Evolutionary conservation across 768 basidiomycete genomes (phyloP), one percentile per base, ranked within the genome.

Genomic region (Termitomyces sp.): DNA sequence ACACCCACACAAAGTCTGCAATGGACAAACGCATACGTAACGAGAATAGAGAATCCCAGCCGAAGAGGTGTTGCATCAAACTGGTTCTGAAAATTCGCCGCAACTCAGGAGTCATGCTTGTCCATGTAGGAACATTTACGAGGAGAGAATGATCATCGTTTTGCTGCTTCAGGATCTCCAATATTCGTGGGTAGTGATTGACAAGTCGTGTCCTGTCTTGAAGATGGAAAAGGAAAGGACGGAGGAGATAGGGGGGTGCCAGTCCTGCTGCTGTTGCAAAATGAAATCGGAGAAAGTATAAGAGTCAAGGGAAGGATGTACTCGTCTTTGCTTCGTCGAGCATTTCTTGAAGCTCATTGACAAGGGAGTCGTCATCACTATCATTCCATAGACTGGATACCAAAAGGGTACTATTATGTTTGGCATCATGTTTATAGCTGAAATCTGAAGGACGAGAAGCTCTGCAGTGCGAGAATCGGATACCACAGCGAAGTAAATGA

Each of bases 371-470:
- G 63, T 72, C 71, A 60, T 72, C 65, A 48, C 59, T 62, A 26
- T 79, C 77, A 28, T 77, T 64, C 81, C 82, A 84, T 54, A 89
- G 64, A 50, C 76, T 75, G 9, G 86, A 77, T n/a, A 84, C 77
- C 28, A 88, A 70, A 22, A 90, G 72, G 42, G 73, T 75, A 54
- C 73, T 79, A 51, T 69, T 77, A 48, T 83, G 83, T 66, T 82
- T 81, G 5, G 90, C 86, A 66, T 91, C 87, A 62, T 88, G 85
- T 60, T 87, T 90, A 74, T 92, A 92, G 69, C 85, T 89, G 65
- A 91, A 90, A 69, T 92, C 89, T 0, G 81, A 79, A 0, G 87
- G 87, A 47, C 81, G 77, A 39, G 75, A 71, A 15, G 78, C 76
- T 67, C 90, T 90, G 68, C 44, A 46, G 10, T 41, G 3, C 42